A percentile compares a stretch with the other conserved stretches of the same genome.
Conservation (phyloP, 2,329 filamentous ascomycete genomes). For the Macrophomina phaseolina region DNA sequence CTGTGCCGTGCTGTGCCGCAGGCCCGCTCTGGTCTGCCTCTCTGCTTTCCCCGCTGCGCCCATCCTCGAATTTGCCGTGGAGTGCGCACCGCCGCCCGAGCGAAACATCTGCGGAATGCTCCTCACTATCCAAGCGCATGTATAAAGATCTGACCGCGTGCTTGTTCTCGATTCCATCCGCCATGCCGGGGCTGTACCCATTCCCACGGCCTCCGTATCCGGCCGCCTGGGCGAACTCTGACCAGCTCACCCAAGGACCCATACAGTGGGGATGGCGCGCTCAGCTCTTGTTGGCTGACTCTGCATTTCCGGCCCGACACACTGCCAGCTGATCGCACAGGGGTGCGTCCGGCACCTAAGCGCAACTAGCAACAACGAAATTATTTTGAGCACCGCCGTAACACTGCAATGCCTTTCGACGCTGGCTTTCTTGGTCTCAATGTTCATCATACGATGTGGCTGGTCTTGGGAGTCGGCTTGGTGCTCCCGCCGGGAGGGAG, state of each 20-base stretch:
- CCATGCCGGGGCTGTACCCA: constrained; percentile 15
- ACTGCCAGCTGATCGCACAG: constrained; percentile 24
- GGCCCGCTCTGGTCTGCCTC: constrained; percentile 16
- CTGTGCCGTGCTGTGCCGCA: constrained; percentile 8
- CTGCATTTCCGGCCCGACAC: constrained; percentile 19
- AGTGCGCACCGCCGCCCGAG: neutral
- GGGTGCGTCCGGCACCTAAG: constrained; percentile 16
- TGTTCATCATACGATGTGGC: constrained; percentile 19
- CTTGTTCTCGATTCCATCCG: constrained; percentile 14
- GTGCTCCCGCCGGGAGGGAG: constrained; percentile 13
- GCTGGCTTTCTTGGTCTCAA: neutral
- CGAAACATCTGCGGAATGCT: neutral
- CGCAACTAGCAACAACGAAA: constrained; percentile 19
- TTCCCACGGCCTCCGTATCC: constrained; percentile 25
- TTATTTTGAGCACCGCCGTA: constrained; percentile 1
- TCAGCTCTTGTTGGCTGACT: constrained; percentile 25
- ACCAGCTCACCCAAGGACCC: constrained; percentile 23
- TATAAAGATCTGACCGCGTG: constrained; percentile 12
- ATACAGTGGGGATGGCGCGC: constrained; percentile 17
- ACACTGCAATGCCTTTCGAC: constrained; percentile 9
- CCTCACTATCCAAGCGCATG: neutral
- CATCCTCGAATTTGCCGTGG: neutral
- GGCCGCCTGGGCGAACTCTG: constrained; percentile 23
- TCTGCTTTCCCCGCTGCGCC: constrained; percentile 4
- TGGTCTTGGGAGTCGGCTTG: neutral